These are phyloP conservation scores for Crocinoboletus sp. DNA, from an alignment of 1,284 basidiomycete genomes.

Conservation along the genomic window DNA sequence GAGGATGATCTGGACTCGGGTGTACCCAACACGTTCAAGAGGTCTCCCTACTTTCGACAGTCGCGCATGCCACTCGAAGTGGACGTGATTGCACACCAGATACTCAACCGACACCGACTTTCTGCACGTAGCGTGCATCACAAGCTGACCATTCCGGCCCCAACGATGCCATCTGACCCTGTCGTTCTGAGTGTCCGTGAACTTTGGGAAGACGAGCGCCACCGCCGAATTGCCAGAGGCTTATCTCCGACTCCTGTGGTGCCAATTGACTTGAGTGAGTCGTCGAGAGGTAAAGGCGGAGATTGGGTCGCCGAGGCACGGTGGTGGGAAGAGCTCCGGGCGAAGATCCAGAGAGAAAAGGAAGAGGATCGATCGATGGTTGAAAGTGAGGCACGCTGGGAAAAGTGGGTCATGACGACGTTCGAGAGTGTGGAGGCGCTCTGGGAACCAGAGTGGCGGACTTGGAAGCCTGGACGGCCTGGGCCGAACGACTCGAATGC, in stretches of 20 bases:
- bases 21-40: conserved; percentile 20
- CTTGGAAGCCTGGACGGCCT: conserved; percentile 47
- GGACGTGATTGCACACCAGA: conserved; percentile 77
- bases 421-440: conserved; percentile 83
- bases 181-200: conserved; percentile 87
- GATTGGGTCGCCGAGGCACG: conserved; percentile 68
- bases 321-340: conserved; percentile 63
- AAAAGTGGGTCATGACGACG: conserved; percentile 76
- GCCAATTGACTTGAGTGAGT: conserved; percentile 60
- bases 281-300: conserved; percentile 49
- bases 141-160: conserved; percentile 56
- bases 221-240: conserved; percentile 61
- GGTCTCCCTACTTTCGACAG: conserved; percentile 55
- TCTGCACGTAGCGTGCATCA: conserved; percentile 71
- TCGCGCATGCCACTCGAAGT: conserved; percentile 79
- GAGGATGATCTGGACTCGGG: conserved; percentile 15
- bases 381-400: conserved; percentile 37
- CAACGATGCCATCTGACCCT: conserved; percentile 58
- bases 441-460: conserved; percentile 58
- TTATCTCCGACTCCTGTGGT: conserved; percentile 63
- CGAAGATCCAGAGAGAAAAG: conserved; percentile 48
- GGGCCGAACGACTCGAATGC: conserved; percentile 1
- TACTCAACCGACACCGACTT: conserved; percentile 77
- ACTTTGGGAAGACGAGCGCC: conserved; percentile 92
- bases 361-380: conserved; percentile 29